Base-by-base conservation (phyloP, 768 basidiomycete genomes). In the Hortiboletus flavorubellus region DNA sequence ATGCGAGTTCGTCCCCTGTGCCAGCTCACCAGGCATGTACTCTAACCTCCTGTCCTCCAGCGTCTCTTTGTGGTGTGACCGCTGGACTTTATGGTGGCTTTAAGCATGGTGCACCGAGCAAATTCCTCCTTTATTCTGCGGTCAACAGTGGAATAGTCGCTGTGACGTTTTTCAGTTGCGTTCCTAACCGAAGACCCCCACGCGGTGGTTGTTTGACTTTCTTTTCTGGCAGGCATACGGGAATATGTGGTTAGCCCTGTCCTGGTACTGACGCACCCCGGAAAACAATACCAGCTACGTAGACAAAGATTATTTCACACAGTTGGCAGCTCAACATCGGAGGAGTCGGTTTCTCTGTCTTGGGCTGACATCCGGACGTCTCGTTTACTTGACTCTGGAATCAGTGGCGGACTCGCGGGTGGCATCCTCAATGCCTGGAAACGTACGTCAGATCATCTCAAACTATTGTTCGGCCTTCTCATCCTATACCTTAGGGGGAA, bases 121-220 rank as follows among this genome's bases (percentile, higher is more conserved):
- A 79, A 9, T 68, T 86, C 18, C 79, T 85, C 31, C 63, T 79
- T 11, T 79, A 83, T 37, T 81, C 91, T 54, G 85, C 83, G 16
- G 58, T 89, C 21, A 93, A 93, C 65, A 83, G 85, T 44, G 84
- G 83, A 23, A 73, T 92, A 16, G 86, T 82, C 10, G 84, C 88
- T 7, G 76, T 82, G 9, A 80, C 84, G 0, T 94, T 94, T 73
- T 93, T 94, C 70, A 79, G 93, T 93, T 51, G 86, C 74, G 31
- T 55, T 31, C 4, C 41, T 23, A 45, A 26, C 8, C 15, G 1
- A 37, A 12, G 16, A 43, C 9, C 4, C 2, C 3, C 33, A 12
- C 16, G 5, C 34, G 26, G 4, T 35, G 26, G 43, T 46, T 0
- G 15, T 59, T 47, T 49, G 45, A 58, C 35, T 29, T 16, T 41